Base-by-base conservation (phyloP, 345 rosid species). In the Sonneratia alba region DNA sequence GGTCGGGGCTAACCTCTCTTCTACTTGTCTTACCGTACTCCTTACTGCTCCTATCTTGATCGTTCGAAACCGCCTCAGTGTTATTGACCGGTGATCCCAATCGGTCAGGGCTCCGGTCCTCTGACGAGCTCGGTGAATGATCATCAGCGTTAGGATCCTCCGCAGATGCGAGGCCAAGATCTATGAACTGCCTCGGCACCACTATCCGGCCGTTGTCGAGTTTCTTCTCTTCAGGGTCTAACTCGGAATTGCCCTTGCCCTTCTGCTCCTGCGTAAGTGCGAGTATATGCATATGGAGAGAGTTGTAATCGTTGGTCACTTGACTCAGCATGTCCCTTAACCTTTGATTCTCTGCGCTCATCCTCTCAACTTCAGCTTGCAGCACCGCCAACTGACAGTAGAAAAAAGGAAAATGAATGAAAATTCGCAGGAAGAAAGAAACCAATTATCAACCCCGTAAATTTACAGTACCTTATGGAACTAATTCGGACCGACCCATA, bases 321-420 rank as follows among this genome's bases (percentile, higher is more conserved):
- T 87, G 85, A 72, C 65, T 74, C 10, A 87, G 55, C 87, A 68
- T 70, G 66, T 61, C 80, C 62, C 72, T 80, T 53, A 89, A 66
- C 36, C 81, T 74, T 42, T 84, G 79, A 73, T 89, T 89, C 85
- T 89, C 95, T 7, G 79, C 34, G 47, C 75, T 83, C 74, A 80
- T 71, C 66, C 86, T 67, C 21, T 78, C 85, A 9, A 89, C 62
- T 74, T 89, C 87, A 13, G 85, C 86, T 72, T 76, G 88, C 42
- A 86, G 65, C 65, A 73, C 82, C 21, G 78, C 86, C 9, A 81
- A 47, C 94, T 89, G 80, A 65, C 56, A n/a, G 45, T 5, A 66
- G 27, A 3, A 3, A 6, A 11, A 27, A 27, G 21, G n/a, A 5
- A 19, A 11, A 42, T 4, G 45, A 42, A 42, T 5, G 2, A 42